Conservation (phyloP, 2,329 filamentous ascomycete species). For the Aspergillus viridinutans region DNA sequence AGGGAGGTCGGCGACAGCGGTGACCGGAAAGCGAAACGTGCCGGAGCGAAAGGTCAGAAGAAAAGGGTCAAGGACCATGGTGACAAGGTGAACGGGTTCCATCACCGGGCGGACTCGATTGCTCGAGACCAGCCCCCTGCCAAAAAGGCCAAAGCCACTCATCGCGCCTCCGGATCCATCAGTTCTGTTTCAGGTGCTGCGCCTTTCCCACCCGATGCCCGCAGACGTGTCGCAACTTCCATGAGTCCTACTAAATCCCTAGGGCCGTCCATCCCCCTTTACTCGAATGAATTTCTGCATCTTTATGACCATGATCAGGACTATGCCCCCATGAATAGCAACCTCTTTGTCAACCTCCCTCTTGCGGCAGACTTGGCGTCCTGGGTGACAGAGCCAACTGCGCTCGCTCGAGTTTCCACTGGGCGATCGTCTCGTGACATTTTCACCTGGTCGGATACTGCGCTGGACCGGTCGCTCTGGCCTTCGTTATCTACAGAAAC, state of each 20-base stretch:
- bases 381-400: constrained; percentile 73
- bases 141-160: constrained; percentile 78
- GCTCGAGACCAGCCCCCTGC: constrained; percentile 52
- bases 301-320: constrained; percentile 63
- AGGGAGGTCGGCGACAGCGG: constrained; percentile 56
- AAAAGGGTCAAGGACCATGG: constrained; percentile 71
- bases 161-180: constrained; percentile 73
- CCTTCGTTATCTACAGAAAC: constrained; percentile 51
- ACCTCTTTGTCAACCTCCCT: constrained; percentile 70
- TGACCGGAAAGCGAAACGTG: constrained; percentile 70
- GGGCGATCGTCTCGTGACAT: constrained; percentile 62
- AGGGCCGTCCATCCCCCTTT: constrained; percentile 63
- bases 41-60: constrained; percentile 75
- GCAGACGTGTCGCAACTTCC: constrained; percentile 59
- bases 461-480: constrained; percentile 52
- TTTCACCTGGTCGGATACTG: constrained; percentile 59
- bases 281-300: constrained; percentile 70
- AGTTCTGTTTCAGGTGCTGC: constrained; percentile 64
- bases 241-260: constrained; percentile 67
- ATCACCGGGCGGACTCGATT: constrained; percentile 55
- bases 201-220: constrained; percentile 58
- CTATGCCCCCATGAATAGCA: constrained; percentile 60
- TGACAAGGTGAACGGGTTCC: constrained; percentile 48
- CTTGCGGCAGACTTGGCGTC: constrained; percentile 70
- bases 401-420: constrained; percentile 64